Conservation (phyloP, 2,329 filamentous ascomycete genomes). For the Coniosporium tulheliwenetii region DNA sequence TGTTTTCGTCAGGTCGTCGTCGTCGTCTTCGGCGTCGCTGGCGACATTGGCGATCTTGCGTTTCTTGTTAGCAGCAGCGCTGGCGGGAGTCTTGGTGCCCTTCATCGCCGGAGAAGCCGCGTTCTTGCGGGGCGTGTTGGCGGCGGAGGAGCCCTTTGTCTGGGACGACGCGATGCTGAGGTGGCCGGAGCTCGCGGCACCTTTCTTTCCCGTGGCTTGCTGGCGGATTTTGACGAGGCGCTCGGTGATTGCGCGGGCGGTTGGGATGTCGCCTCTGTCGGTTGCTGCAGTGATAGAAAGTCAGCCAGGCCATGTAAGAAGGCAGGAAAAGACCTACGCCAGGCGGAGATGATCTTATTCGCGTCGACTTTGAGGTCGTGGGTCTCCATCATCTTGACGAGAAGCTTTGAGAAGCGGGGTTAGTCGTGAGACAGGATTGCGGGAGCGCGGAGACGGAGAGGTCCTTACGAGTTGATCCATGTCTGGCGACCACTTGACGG, state of each 20-base stretch:
- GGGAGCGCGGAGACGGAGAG: background rate
- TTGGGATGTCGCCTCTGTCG: slow-evolving; percentile 12
- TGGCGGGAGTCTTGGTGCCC: background rate
- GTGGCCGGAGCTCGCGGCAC: slow-evolving; percentile 5
- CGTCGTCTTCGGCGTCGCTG: background rate
- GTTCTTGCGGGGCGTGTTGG: background rate
- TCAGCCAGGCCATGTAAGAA: background rate
- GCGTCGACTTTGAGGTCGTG: slow-evolving; percentile 19
- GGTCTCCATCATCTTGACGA: slow-evolving; percentile 24
- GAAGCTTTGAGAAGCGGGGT: slow-evolving; percentile 12
- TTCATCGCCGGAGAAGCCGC: background rate
- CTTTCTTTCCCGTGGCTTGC: slow-evolving; percentile 2
- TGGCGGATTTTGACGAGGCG: slow-evolving; percentile 20
- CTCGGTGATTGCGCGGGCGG: slow-evolving; percentile 23
- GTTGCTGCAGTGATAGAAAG: slow-evolving; percentile 4
- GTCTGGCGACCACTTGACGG: slow-evolving; percentile 20
- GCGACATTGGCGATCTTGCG: background rate
- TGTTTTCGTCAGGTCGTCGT: background rate
- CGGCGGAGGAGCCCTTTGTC: background rate
- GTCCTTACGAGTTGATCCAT: slow-evolving; percentile 18
- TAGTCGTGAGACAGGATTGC: background rate
- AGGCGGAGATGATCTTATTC: slow-evolving; percentile 18
- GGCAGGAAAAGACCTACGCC: slow-evolving; percentile 17
- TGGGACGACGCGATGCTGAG: slow-evolving; percentile 2
- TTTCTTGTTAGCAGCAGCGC: background rate